Evolutionary conservation across 257 asterid species (phyloP).

Genomic region (Capsicum pubescens): DNA sequence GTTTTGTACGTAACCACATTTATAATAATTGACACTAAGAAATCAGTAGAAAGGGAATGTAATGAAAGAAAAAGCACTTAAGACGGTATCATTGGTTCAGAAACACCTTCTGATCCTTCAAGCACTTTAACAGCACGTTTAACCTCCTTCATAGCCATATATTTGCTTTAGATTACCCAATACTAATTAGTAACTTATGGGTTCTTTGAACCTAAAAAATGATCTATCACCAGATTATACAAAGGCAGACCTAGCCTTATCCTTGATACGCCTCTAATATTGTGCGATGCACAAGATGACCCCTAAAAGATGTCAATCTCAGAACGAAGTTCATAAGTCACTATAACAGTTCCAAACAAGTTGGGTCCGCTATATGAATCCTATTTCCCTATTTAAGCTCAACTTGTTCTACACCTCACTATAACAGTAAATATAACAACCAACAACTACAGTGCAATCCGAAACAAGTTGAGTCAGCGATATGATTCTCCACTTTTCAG

Average conservation of each 20-base stretch:
- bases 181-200: too few relatives aligned
- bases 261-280: not conserved
- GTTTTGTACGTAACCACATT: not conserved
- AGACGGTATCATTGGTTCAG: slow-evolving; percentile 67
- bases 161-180: not conserved
- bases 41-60: not conserved
- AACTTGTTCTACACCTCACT: too few relatives aligned
- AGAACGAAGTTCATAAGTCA: not conserved
- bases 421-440: too few relatives aligned
- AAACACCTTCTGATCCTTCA: slow-evolving; percentile 67
- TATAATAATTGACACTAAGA: not conserved
- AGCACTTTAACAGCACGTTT: slow-evolving; percentile 73
- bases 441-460: too few relatives aligned
- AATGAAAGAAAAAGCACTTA: not conserved
- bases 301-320: not conserved
- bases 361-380: too few relatives aligned
- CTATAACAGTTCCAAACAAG: too few relatives aligned
- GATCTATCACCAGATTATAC: too few relatives aligned
- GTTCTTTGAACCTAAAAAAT: too few relatives aligned
- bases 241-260: too few relatives aligned
- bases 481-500: too few relatives aligned
- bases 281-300: not conserved
- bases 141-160: slow-evolving; percentile 63
- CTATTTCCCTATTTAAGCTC: too few relatives aligned
- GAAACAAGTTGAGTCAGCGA: too few relatives aligned